phyloP scores from a whole-genome alignment of 192 early-diverging fungal species.

The Geosiphon pyriformis region DNA sequence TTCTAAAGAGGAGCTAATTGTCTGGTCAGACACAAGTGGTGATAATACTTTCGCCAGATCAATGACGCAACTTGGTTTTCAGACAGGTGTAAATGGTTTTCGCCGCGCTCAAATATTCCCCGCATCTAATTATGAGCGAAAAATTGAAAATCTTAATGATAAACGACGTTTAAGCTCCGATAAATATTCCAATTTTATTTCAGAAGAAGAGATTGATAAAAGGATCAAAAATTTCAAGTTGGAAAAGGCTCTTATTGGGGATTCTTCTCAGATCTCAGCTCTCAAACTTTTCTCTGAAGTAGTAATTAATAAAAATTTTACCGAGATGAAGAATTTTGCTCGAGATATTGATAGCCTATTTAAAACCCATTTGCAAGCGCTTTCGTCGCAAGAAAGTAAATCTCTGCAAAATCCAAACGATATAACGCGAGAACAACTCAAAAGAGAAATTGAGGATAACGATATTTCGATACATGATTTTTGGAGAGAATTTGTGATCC shows the following conservation, averaged over 20 bases:
- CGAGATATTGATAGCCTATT: neutral
- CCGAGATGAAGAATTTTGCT: neutral
- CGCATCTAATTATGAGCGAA: neutral
- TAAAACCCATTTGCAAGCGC: neutral
- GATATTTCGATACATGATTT: conserved; percentile 10
- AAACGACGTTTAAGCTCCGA: neutral
- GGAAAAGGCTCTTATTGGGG: too few relatives aligned
- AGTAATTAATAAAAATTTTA: conserved; percentile 5
- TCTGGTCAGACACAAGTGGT: neutral
- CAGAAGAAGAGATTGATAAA: neutral
- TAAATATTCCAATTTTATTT: neutral
- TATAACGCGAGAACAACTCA: neutral
- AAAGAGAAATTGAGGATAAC: neutral
- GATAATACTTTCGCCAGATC: neutral
- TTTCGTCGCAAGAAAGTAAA: neutral
- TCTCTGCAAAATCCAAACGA: neutral
- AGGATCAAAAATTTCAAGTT: neutral
- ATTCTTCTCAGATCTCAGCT: too few relatives aligned
- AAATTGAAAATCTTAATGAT: conserved; percentile 1
- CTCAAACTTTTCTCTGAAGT: neutral
- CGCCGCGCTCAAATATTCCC: neutral
- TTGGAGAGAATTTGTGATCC: conserved; percentile 9
- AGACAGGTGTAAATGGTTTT: neutral
- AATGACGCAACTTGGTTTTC: neutral
- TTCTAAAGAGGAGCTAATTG: too few relatives aligned